Base-by-base conservation (phyloP, 2,329 filamentous ascomycete genomes). In the Cladosporium cucumerinum region DNA sequence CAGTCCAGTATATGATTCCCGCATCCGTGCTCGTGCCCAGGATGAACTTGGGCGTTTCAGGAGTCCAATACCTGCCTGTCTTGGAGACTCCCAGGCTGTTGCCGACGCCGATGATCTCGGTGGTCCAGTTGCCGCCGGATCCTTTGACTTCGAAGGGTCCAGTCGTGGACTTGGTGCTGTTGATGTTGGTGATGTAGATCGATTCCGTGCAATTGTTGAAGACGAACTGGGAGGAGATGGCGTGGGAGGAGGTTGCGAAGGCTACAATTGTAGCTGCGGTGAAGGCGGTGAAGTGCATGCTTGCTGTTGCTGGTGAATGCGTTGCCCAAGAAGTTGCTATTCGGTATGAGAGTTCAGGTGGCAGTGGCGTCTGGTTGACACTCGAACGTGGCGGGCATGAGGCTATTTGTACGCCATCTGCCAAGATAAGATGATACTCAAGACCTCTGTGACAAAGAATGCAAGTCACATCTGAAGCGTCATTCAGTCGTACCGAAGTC, bases 21-120 rank as follows among this genome's bases (percentile, higher is more conserved):
- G 67, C 59, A 16, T 54, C 61, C 43, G 67, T 57, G 36, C 65
- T 69, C 48, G 68, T 70, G 55, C 74, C 73, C 26, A 74, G 65
- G 61, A 73, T 69, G 5, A 72, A 61, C 55, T 74, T 74, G 18
- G 69, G 61, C 2, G 69, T 70, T 18, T 60, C 55, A 2, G 65
- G 46, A 54, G 58, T 65, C 66, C 69, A 75, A 67, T 72, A 72
- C 51, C 69, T 61, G n/a, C 67, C 63, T 21, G 64, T 65, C 26
- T 71, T 69, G 49, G 74, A 69, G 28, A 77, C 63, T 26, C 70
- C 74, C 58, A 73, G 69, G 59, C 66, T 70, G 67, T 76, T 75
- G 64, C 72, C 73, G 32, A 63, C 61, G 52, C 73, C 74, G 23
- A 54, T 52, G 51, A 74, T 72, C 6, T 34, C 11, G 26, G 61